Percentiles rank a stretch among this genome's conserved stretches.
phyloP scores from a whole-genome alignment of 75 land plant species.

The Pseudotsuga menziesii region DNA sequence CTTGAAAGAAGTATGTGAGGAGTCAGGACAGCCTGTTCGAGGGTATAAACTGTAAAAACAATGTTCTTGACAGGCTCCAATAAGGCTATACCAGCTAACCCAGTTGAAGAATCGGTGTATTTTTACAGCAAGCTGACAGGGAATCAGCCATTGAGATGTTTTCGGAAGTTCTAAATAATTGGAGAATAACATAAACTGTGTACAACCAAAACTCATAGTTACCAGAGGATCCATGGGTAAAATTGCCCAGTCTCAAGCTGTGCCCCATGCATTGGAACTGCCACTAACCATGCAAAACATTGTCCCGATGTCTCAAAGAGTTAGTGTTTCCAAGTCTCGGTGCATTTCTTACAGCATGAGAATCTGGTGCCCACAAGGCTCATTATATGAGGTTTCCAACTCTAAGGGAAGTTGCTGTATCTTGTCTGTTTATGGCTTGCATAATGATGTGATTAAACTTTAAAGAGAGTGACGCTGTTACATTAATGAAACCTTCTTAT shows the following conservation, averaged over 20 bases:
- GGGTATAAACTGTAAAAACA: slow-evolving; percentile 52
- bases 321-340: not conserved
- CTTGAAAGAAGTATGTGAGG: slow-evolving; percentile 80
- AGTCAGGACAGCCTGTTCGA: slow-evolving; percentile 85
- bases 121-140: slow-evolving; percentile 63
- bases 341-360: no score
- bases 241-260: not conserved
- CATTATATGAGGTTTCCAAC: no score
- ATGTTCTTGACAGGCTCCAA: slow-evolving; percentile 84
- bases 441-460: no score
- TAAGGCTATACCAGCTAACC: slow-evolving; percentile 67
- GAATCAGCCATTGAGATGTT: slow-evolving; percentile 82
- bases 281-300: not conserved
- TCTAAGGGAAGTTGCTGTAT: no score
- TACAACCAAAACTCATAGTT: not conserved
- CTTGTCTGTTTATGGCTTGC: no score
- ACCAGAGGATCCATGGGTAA: not conserved
- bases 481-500: no score
- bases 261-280: not conserved
- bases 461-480: no score
- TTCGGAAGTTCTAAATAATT: slow-evolving; percentile 56
- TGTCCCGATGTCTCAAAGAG: not conserved
- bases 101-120: slow-evolving; percentile 72
- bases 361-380: no score
- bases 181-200: slow-evolving; percentile 30